Evolutionary conservation across 345 rosid genomes (phyloP).

Genomic region (Laguncularia racemosa): DNA sequence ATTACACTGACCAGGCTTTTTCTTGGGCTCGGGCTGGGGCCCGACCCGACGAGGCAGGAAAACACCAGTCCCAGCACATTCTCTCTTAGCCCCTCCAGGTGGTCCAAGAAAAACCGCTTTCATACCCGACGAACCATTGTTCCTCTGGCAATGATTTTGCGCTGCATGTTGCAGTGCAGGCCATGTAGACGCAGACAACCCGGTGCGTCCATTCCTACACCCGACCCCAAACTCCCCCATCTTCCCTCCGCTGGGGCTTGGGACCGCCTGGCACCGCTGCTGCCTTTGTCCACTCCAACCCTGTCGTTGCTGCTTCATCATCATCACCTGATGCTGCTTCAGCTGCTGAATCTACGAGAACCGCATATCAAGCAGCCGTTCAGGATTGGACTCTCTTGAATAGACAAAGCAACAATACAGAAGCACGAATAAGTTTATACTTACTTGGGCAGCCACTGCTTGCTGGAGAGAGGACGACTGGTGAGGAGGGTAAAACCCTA

Average conservation of each 20-base stretch:
- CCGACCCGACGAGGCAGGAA: slow-evolving; percentile 66
- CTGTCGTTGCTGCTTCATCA: slow-evolving; percentile 21
- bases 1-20: slow-evolving; percentile 41
- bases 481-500: slow-evolving; percentile 12
- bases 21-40: slow-evolving; percentile 27
- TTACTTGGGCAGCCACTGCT: slow-evolving; percentile 51
- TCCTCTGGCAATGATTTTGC: slow-evolving; percentile 13
- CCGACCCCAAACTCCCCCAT: not conserved
- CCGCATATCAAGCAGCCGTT: too few relatives aligned
- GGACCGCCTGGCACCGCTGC: slow-evolving; percentile 19
- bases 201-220: slow-evolving; percentile 14
- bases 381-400: too few relatives aligned
- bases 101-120: slow-evolving; percentile 50
- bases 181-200: slow-evolving; percentile 52
- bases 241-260: slow-evolving; percentile 5
- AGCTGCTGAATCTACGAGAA: slow-evolving; percentile 44
- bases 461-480: slow-evolving; percentile 44
- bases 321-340: slow-evolving; percentile 35
- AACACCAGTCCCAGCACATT: slow-evolving; percentile 80
- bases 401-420: too few relatives aligned
- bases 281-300: slow-evolving; percentile 20
- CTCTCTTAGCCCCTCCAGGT: slow-evolving; percentile 29
- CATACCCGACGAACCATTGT: slow-evolving; percentile 37
- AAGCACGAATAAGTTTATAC: not conserved
- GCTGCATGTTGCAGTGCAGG: slow-evolving; percentile 33